Conservation (phyloP, 768 basidiomycete genomes). For the Boletus pseudo-olivaceus region DNA sequence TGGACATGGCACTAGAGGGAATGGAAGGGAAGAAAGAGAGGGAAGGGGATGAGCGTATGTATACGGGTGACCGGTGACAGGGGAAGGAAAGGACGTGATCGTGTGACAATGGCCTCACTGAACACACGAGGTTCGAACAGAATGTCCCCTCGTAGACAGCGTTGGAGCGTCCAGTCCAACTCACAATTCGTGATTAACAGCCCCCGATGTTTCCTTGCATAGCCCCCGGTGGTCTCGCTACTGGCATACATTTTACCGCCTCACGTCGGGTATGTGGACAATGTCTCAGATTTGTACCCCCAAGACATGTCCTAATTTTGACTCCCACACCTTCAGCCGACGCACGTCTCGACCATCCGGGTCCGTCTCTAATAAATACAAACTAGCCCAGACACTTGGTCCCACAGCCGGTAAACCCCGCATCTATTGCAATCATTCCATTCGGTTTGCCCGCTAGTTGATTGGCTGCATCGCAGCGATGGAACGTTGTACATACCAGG, state of each 20-base stretch:
- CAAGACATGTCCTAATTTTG: neutral
- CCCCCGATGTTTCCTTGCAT: neutral
- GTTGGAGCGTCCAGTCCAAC: neutral
- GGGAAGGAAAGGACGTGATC: constrained; percentile 25
- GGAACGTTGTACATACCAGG: neutral
- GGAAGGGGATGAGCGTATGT: constrained; percentile 11
- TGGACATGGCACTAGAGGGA: constrained; percentile 14
- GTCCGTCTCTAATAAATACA: neutral
- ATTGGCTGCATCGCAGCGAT: neutral
- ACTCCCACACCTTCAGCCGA: neutral
- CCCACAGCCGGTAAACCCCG: neutral
- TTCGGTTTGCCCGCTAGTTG: too few species aligned
- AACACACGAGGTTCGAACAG: constrained; percentile 12
- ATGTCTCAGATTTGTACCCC: neutral
- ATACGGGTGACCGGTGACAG: constrained; percentile 20
- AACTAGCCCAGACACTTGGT: neutral
- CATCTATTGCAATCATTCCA: neutral
- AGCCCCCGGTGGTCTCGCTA: neutral
- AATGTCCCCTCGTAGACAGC: neutral
- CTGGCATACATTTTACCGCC: neutral
- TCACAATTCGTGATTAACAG: neutral
- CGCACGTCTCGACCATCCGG: neutral
- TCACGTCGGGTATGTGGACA: neutral
- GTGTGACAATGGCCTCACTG: constrained; percentile 21
- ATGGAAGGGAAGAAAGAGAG: constrained; percentile 4